Conservation (phyloP, 2,329 filamentous ascomycete species). For the Endocalyx cinctus region DNA sequence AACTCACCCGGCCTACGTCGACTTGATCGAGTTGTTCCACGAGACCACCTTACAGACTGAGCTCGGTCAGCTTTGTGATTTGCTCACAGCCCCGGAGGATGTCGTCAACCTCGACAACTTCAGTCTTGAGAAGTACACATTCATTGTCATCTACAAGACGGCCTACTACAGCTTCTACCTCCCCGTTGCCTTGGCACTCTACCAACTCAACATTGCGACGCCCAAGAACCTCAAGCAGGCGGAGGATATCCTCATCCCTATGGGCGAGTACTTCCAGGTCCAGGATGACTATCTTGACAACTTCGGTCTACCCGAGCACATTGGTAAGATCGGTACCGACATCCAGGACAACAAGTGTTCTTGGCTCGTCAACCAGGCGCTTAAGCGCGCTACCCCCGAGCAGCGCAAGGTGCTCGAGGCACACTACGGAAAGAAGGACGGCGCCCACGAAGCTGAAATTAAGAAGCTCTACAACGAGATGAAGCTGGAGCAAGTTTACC, state of each 20-base stretch:
- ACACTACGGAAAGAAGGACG: constrained; percentile 92
- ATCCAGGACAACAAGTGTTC: constrained; percentile 99
- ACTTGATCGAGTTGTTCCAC: constrained; percentile 94
- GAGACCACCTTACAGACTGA: constrained; percentile 92
- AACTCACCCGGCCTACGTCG: constrained; percentile 78
- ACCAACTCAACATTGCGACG: constrained; percentile 80
- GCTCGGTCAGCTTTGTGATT: constrained; percentile 88
- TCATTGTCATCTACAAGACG: constrained; percentile 99
- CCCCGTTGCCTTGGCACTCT: constrained; percentile 83
- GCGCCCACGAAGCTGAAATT: constrained; percentile 73
- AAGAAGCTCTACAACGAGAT: constrained; percentile 88
- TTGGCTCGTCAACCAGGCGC: constrained; percentile 94
- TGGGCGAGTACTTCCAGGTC: constrained; percentile 98
- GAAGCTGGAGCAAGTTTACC: constrained; percentile 75
- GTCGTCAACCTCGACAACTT: constrained; percentile 92
- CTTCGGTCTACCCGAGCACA: constrained; percentile 85
- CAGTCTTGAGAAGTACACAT: constrained; percentile 88
- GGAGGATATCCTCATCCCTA: constrained; percentile 87
- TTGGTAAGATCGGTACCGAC: constrained; percentile 98
- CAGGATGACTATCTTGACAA: constrained; percentile 99
- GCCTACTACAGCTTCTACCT: constrained; percentile 99
- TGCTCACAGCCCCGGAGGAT: constrained; percentile 94
- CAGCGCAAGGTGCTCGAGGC: constrained; percentile 85
- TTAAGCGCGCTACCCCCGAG: constrained; percentile 73
- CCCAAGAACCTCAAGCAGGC: constrained; percentile 84